Percentiles rank a stretch among this genome's conserved stretches.
Conservation (phyloP, 495 filamentous ascomycete genomes). For the Xylona heveae region DNA sequence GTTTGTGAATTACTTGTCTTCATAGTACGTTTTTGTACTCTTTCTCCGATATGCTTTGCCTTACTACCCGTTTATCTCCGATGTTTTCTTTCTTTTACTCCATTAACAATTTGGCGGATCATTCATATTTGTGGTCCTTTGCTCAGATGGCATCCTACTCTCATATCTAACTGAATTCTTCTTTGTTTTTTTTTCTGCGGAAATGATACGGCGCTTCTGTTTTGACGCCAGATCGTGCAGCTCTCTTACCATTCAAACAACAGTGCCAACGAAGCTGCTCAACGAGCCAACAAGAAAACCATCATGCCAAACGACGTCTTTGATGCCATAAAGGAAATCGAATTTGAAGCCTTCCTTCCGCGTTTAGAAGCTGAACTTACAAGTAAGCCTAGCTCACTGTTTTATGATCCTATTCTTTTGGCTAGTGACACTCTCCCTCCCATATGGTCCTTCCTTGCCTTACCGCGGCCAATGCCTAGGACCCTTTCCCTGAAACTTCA, state of each 20-base stretch:
- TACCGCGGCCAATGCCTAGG: not conserved
- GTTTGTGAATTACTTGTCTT: constrained; percentile 76
- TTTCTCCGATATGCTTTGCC: not conserved
- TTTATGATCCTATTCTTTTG: not conserved
- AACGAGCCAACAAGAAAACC: constrained; percentile 51
- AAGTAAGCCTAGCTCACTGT: constrained; percentile 18
- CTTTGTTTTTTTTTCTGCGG: no score
- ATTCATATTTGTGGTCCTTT: constrained; percentile 3
- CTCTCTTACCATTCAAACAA: no score
- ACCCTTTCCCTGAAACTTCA: constrained; percentile 17
- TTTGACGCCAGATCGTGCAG: no score
- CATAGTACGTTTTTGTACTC: constrained; percentile 47
- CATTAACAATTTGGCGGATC: not conserved
- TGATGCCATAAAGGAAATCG: constrained; percentile 57
- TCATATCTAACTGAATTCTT: no score
- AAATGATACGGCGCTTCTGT: no score
- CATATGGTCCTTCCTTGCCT: not conserved
- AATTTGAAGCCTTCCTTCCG: constrained; percentile 58
- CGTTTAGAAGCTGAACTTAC: constrained; percentile 37
- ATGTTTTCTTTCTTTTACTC: not conserved
- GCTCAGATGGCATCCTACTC: no score
- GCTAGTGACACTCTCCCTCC: not conserved
- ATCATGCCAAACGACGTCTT: constrained; percentile 72
- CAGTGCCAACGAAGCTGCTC: constrained; percentile 61
- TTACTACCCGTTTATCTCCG: constrained; percentile 3